Percentiles rank a stretch among this genome's conserved stretches.
These are phyloP conservation scores for Boletus reticulatus DNA, from an alignment of 768 basidiomycete genomes.

Conservation along the genomic window DNA sequence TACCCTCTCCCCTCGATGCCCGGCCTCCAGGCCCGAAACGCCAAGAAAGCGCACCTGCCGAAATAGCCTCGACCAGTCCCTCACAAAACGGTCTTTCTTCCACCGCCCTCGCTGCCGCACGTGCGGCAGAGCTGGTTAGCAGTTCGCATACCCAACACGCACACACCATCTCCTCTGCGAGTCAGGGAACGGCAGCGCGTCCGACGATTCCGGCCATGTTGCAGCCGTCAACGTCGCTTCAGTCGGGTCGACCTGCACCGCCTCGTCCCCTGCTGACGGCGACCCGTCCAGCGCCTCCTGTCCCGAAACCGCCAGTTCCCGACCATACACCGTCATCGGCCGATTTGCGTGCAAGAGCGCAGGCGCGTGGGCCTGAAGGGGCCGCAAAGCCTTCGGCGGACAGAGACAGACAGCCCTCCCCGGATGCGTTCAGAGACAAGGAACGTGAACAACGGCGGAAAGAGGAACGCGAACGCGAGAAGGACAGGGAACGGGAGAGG, in stretches of 20 bases:
- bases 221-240: constrained; percentile 38
- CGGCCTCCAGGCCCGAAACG: constrained; percentile 39
- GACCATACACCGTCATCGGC: constrained; percentile 61
- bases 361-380: constrained; percentile 47
- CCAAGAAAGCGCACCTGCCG: constrained; percentile 46
- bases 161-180: constrained; percentile 38
- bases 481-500: constrained; percentile 27
- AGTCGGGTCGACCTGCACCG: constrained; percentile 65
- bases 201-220: constrained; percentile 25
- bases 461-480: constrained; percentile 35
- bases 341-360: constrained; percentile 64
- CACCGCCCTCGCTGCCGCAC: constrained; percentile 48
- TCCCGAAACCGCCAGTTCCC: constrained; percentile 39
- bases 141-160: constrained; percentile 43
- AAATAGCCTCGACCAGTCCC: constrained; percentile 27
- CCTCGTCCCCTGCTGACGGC: constrained; percentile 62
- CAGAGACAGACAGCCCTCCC: constrained; percentile 39
- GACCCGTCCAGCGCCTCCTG: constrained; percentile 52
- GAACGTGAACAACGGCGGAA: constrained; percentile 40
- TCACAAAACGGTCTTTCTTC: constrained; percentile 39
- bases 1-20: constrained; percentile 35
- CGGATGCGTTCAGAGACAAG: constrained; percentile 34
- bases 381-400: constrained; percentile 31
- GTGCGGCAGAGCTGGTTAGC: constrained; percentile 63
- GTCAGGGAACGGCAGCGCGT: constrained; percentile 27